Percentiles rank a stretch among this genome's conserved stretches.
Conservation (phyloP, 306 rosid species). For the Canavalia gladiata region DNA sequence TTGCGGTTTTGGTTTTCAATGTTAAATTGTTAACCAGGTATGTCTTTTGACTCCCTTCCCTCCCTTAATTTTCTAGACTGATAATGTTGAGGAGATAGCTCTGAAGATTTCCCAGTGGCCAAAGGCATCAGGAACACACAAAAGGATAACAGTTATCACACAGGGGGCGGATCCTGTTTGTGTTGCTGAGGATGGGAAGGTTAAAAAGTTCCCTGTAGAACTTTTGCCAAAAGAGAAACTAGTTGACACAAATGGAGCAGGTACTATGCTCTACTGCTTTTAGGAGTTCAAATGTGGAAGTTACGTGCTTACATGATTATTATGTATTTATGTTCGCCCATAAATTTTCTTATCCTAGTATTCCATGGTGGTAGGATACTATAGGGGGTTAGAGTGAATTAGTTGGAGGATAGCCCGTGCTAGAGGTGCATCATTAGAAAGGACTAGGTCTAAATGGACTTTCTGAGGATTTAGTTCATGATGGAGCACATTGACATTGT, state of each 20-base stretch:
- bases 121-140: conserved; percentile 74
- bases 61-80: conserved; percentile 57
- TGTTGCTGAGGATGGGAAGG: conserved; percentile 89
- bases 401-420: background rate
- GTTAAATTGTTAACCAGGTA: conserved; percentile 14
- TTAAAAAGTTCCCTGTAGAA: conserved; percentile 67
- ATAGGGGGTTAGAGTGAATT: background rate
- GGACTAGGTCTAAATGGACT: background rate
- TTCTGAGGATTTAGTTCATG: background rate
- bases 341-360: background rate
- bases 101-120: conserved; percentile 83
- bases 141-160: conserved; percentile 90
- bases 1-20: conserved; percentile 32
- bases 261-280: conserved; percentile 49
- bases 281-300: background rate
- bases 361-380: background rate
- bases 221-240: conserved; percentile 82
- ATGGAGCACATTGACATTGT: background rate
- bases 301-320: background rate
- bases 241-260: conserved; percentile 91
- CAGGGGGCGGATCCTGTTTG: conserved; percentile 90
- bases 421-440: conserved; percentile 2
- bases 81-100: conserved; percentile 85
- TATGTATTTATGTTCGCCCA: background rate
- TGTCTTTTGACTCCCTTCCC: conserved; percentile 22